A percentile compares a stretch with the other conserved stretches of the same genome.
Conservation (phyloP, 148 eudicot genomes). For the Heliamphora exappendiculata region DNA sequence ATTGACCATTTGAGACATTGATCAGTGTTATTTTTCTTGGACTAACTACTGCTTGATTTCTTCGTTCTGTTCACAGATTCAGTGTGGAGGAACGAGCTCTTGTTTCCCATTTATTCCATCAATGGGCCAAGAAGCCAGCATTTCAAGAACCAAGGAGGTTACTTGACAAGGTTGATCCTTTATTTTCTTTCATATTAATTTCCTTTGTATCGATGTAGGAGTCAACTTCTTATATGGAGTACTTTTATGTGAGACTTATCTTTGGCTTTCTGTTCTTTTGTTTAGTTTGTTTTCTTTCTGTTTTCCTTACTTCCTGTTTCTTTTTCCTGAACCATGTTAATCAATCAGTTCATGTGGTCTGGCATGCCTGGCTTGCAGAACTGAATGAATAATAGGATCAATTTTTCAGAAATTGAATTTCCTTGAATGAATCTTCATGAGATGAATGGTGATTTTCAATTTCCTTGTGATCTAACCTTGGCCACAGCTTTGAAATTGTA, state of each 20-base stretch:
- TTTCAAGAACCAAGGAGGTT: slow-evolving; percentile 82
- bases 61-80: slow-evolving; percentile 40
- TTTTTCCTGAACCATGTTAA: neutral
- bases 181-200: neutral
- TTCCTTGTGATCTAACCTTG: neutral
- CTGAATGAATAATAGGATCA: too few species aligned
- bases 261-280: neutral
- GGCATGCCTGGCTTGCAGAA: neutral
- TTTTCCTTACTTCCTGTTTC: slow-evolving; percentile 2
- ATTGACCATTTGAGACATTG: slow-evolving; percentile 6
- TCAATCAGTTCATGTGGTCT: neutral
- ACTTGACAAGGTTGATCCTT: slow-evolving; percentile 64
- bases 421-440: neutral
- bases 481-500: neutral
- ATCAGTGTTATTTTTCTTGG: neutral
- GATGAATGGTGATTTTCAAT: too few species aligned
- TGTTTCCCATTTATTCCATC: slow-evolving; percentile 80
- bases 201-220: neutral
- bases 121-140: slow-evolving; percentile 95
- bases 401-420: too few species aligned
- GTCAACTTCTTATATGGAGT: too few species aligned
- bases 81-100: slow-evolving; percentile 57
- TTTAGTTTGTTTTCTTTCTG: neutral
- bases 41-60: slow-evolving; percentile 5
- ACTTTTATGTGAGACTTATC: neutral